These are phyloP conservation scores for Wallemia mellicola DNA, from an alignment of 1,284 basidiomycete genomes.

Conservation along the genomic window DNA sequence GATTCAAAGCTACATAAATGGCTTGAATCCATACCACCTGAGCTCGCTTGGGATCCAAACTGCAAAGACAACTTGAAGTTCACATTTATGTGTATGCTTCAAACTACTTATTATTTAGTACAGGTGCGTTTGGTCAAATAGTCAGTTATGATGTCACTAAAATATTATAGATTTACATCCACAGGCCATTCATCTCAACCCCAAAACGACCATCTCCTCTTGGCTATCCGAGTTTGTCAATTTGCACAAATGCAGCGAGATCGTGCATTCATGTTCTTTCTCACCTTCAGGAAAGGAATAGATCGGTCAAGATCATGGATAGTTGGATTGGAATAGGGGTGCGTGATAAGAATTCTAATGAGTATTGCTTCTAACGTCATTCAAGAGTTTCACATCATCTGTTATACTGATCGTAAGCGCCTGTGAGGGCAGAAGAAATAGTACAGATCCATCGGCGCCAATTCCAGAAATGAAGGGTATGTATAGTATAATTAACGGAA, in stretches of 20 bases:
- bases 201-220: constrained; percentile 25
- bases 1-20: constrained; percentile 40
- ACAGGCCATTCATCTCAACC: constrained; percentile 49
- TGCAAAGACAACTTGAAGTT: constrained; percentile 30
- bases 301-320: constrained; percentile 4
- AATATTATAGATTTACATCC: constrained; percentile 27
- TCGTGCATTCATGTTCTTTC: constrained; percentile 42
- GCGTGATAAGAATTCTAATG: no score
- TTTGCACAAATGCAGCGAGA: constrained; percentile 57
- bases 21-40: constrained; percentile 35
- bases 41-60: constrained; percentile 30
- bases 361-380: no score
- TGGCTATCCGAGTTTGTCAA: constrained; percentile 39
- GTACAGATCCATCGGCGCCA: neutral
- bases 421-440: neutral
- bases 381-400: neutral
- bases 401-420: neutral
- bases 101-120: constrained; percentile 31
- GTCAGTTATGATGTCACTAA: neutral
- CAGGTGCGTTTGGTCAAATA: constrained; percentile 10
- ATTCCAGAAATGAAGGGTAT: neutral
- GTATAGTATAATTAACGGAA: no score
- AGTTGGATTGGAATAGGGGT: constrained; percentile 3
- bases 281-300: constrained; percentile 19
- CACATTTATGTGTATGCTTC: constrained; percentile 35